These are phyloP conservation scores for Podila epigama DNA, from an alignment of 192 early-diverging fungal species.

Conservation along the genomic window DNA sequence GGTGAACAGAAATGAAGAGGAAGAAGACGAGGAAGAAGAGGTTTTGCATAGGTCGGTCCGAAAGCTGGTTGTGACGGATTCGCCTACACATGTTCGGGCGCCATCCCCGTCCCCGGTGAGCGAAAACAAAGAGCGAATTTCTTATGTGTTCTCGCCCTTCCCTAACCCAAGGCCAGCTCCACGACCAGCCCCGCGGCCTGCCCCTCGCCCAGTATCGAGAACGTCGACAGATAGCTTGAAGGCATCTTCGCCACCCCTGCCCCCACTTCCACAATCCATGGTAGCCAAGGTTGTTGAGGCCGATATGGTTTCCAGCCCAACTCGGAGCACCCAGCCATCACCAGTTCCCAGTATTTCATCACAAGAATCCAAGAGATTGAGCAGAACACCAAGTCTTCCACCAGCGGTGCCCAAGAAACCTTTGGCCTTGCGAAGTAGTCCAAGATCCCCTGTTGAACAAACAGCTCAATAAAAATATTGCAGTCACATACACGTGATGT, in stretches of 20 bases:
- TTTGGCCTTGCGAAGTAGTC: constrained; percentile 7
- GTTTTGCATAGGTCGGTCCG: constrained; percentile 19
- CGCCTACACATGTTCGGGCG: neutral
- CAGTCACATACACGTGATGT: constrained; percentile 19
- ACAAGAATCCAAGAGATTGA: constrained; percentile 5
- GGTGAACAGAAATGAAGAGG: neutral
- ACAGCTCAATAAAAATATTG: constrained; percentile 1
- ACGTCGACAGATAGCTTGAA: neutral
- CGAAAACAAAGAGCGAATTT: neutral
- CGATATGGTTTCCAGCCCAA: neutral
- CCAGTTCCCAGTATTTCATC: neutral
- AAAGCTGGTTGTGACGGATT: neutral
- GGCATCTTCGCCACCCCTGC: neutral
- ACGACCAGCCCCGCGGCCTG: constrained; percentile 20
- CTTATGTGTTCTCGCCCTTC: constrained; percentile 28
- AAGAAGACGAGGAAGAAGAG: constrained; percentile 42
- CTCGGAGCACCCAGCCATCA: neutral
- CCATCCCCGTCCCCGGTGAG: constrained; percentile 11
- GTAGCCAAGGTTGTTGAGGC: neutral
- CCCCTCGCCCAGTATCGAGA: constrained; percentile 12
- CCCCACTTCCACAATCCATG: no score
- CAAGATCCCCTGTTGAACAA: neutral
- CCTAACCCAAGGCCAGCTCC: constrained; percentile 17
- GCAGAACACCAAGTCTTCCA: constrained; percentile 8
- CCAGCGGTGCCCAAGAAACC: constrained; percentile 43